Percentiles rank a stretch among this genome's conserved stretches.
Evolutionary conservation across 768 basidiomycete genomes (phyloP).

Genomic region (Mycena chlorophos): DNA sequence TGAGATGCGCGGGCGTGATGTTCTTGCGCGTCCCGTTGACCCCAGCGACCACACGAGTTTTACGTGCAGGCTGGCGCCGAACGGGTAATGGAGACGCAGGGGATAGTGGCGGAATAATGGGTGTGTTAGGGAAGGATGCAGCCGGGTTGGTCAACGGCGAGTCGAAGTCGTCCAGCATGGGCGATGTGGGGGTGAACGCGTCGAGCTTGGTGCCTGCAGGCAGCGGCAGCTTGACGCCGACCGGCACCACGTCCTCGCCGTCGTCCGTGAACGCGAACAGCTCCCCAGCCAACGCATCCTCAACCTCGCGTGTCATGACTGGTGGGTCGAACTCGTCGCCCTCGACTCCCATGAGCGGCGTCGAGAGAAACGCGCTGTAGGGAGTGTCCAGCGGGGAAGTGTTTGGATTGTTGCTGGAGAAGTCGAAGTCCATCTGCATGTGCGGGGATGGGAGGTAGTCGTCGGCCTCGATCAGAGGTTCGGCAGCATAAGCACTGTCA

Average conservation of each 20-base stretch:
- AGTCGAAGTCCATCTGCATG: not conserved
- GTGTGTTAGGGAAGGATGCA: not conserved
- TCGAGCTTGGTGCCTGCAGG: not conserved
- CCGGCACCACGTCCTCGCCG: not conserved
- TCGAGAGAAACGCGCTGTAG: not conserved
- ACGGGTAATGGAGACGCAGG: not conserved
- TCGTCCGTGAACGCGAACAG: not conserved
- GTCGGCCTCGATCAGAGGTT: not conserved
- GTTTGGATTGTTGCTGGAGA: too few species aligned
- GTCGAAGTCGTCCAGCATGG: not conserved
- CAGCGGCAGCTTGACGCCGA: not conserved
- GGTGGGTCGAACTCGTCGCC: not conserved
- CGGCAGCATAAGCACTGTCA: not conserved
- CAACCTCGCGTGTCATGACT: not conserved
- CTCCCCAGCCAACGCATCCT: not conserved
- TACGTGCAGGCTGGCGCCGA: not conserved
- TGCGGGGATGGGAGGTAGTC: not conserved
- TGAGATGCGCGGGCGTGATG: conserved; percentile 45
- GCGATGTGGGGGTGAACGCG: not conserved
- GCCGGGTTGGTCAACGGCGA: not conserved
- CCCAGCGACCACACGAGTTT: conserved; percentile 11
- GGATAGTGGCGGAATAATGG: not conserved
- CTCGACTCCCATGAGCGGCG: not conserved
- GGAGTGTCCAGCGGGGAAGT: not conserved
- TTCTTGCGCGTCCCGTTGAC: conserved; percentile 54